Evolutionary conservation across 345 rosid species (phyloP), one percentile per base, ranked within the genome.

Genomic region (Populus davidiana): DNA sequence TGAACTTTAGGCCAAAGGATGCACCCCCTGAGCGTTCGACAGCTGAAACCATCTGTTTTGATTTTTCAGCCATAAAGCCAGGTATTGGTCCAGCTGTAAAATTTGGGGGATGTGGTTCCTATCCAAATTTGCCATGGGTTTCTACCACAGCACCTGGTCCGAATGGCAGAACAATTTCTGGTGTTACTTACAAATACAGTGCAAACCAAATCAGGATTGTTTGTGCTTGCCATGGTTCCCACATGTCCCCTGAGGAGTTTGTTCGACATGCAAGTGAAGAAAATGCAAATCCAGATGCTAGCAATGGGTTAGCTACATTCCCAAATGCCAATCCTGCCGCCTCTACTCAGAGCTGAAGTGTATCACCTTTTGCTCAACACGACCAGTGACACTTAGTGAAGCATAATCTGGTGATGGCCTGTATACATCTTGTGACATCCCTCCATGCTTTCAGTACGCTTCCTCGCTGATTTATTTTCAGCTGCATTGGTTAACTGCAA

Each of bases 161-260:
- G 6, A 89, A 96, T 27, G 97, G 99, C 3, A 82, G 91, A 81
- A 90, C 97, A 23, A 92, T 96, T 71, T 96, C 98, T 0, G 99
- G 99, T 68, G 99, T 96, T 20, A 88, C 98, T 16, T 96, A 96
- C 80, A 82, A 85, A 75, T 96, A 70, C 90, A 92, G 86, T 10
- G 77, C 90, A 13, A 90, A 86, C 85, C 97, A 89, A 83, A 88
- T 96, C 72, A 87, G 81, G 84, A 93, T 96, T 10, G 99, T 96
- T 16, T 96, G 99, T 33, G 99, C 98, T 79, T 96, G 99, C 78
- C 99, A 96, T n/a, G 89, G 99, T 73, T 72, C 79, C 5, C 99
- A 96, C 76, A 86, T 94, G 98, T 87, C 91, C 39, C 98, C 97
- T 1, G 98, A 96, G 81, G 99, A 96, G 83, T 96, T 96, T 86